Conservation (phyloP, 306 rosid species). For the Malus fusca region DNA sequence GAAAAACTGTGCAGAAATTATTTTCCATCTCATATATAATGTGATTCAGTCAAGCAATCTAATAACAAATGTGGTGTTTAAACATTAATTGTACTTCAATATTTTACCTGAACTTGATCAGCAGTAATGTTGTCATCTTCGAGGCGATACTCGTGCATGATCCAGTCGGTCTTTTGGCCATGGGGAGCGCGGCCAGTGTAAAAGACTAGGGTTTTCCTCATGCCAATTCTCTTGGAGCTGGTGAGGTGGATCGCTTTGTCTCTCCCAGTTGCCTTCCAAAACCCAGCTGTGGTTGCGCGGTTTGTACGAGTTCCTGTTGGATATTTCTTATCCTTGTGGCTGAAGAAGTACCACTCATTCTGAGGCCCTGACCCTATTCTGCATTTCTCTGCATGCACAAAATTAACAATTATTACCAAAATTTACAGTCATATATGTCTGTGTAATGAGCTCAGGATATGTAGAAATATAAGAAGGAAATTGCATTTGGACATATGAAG, state of each 20-base stretch:
- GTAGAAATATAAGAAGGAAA: not conserved
- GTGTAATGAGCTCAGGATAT: not conserved
- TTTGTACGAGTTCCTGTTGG: constrained; percentile 97
- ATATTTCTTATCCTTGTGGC: constrained; percentile 95
- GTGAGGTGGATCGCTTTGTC: constrained; percentile 78
- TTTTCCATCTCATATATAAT: not conserved
- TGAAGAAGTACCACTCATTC: constrained; percentile 95
- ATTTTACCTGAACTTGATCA: constrained; percentile 53
- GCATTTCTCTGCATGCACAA: constrained; percentile 58
- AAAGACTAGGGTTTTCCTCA: constrained; percentile 96
- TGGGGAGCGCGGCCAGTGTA: constrained; percentile 99
- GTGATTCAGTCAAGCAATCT: not conserved
- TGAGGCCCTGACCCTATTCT: constrained; percentile 92
- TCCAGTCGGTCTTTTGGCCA: constrained; percentile 97
- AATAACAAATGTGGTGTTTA: not conserved
- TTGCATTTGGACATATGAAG: not conserved
- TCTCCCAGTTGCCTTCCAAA: constrained; percentile 98
- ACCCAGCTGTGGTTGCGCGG: constrained; percentile 88
- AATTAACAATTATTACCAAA: not conserved
- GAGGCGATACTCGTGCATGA: constrained; percentile 98
- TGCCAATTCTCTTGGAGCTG: constrained; percentile 74
- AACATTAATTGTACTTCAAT: not conserved
- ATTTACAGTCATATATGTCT: not conserved
- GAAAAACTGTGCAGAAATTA: not conserved
- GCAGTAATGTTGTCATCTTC: constrained; percentile 45